Conservation (phyloP, 2,329 filamentous ascomycete species). For the Ascochyta fabae region DNA sequence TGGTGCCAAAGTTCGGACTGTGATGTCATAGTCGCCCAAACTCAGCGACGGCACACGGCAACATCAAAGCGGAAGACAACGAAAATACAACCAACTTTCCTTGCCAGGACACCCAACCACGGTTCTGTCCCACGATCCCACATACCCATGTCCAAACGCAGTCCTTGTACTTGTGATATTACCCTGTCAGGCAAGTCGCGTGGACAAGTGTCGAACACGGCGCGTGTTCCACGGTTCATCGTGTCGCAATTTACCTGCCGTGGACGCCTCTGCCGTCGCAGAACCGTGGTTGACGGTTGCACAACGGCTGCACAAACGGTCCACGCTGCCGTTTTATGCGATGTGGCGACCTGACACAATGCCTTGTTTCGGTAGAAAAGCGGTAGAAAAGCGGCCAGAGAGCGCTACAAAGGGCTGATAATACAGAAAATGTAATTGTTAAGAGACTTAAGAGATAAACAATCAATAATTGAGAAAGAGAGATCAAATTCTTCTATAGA, state of each 20-base stretch:
- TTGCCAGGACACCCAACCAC: conserved; percentile 4
- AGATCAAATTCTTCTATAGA: too few relatives aligned
- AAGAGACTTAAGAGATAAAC: too few relatives aligned
- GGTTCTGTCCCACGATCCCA: conserved; percentile 7
- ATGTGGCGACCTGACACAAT: conserved; percentile 12
- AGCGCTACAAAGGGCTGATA: background rate
- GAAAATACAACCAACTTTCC: background rate
- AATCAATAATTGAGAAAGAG: too few relatives aligned
- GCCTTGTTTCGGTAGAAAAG: background rate
- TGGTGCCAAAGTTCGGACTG: conserved; percentile 5
- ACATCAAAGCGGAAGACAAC: background rate
- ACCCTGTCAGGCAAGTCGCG: conserved; percentile 22
- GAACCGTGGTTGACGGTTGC: conserved; percentile 16
- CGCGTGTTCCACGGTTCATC: conserved; percentile 31
- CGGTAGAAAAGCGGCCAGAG: background rate
- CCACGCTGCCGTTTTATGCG: conserved; percentile 13
- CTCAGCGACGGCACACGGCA: conserved; percentile 6
- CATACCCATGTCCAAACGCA: background rate
- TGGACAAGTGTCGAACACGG: conserved; percentile 25
- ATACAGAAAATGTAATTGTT: too few relatives aligned
- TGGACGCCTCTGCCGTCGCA: conserved; percentile 16
- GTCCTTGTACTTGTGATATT: conserved; percentile 13
- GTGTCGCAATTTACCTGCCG: conserved; percentile 16
- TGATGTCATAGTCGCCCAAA: conserved; percentile 12
- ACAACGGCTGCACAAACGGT: conserved; percentile 15